Base-by-base conservation (phyloP, 768 basidiomycete species). In the Boletus reticulatus region DNA sequence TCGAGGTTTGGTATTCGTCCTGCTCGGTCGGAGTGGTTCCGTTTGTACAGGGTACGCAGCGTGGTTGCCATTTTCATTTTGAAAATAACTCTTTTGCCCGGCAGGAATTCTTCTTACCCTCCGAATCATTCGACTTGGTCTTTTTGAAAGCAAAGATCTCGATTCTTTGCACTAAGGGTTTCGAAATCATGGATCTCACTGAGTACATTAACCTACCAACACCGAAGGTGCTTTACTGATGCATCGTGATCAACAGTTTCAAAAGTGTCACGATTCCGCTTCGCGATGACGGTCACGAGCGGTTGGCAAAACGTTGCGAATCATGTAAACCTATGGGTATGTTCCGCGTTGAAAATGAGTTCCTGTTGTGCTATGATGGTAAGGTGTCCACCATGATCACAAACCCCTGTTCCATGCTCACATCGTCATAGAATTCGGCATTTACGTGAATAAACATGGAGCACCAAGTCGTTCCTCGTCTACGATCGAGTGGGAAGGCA, bases 101-200 rank as follows among this genome's bases (percentile, higher is more conserved):
- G n/a, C 45, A 83, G 80, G 92, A 95, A 73, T 96, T 94, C 74
- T 95, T 92, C 82, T 72, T 96, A 47, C 93, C 92, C 2, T 93
- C 90, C 0, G 94, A 97, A 67, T 88, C 94, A 0, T 92, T 85
- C 59, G 90, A 93, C 66, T 77, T 98, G 42, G 85, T 94, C 58
- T 98, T 98, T 80, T 76, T 98, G 53, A 94, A 95, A 69, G 89
- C 90, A 10, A 91, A 89, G 73, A 89, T 99, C 58, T 94, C 91
- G 4, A 90, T 99, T 53, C 80, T 97, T 29, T 95, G 95, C 62
- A 86, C 90, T 0, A 92, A 92, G 66, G 94, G 95, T 39, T 98
- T 98, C 64, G 95, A 98, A 72, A 96, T 98, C 64, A 98, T 98
- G 90, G 93, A 98, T 63, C 80, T 98, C 41, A 84, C 85, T 22